phyloP scores from a whole-genome alignment of 768 basidiomycete genomes.

The Lactarius sp. region DNA sequence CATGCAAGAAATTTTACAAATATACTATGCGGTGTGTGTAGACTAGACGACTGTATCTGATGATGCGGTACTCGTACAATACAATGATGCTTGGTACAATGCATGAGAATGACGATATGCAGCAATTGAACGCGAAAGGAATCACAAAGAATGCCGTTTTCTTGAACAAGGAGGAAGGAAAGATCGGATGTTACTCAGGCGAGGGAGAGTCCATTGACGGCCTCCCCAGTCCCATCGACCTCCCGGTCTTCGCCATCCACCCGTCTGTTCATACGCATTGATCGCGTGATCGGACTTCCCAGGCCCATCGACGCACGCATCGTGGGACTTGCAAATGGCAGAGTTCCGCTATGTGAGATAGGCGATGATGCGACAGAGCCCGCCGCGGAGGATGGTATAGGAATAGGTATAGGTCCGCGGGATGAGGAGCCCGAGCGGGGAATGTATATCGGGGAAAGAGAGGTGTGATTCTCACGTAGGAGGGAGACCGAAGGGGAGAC shows the following conservation, averaged over 20 bases:
- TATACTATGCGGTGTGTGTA: background rate
- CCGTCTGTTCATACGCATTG: conserved; percentile 49
- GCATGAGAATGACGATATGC: background rate
- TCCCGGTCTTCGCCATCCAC: conserved; percentile 60
- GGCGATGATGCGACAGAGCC: conserved; percentile 73
- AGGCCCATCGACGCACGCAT: conserved; percentile 65
- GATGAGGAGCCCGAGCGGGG: conserved; percentile 37
- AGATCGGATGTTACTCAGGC: conserved; percentile 20
- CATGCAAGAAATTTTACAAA: background rate
- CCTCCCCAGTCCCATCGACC: conserved; percentile 75
- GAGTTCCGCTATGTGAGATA: conserved; percentile 48
- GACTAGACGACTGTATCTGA: background rate
- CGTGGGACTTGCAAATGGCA: conserved; percentile 57
- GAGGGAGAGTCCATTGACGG: conserved; percentile 58
- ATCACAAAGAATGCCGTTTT: background rate
- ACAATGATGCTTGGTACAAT: conserved; percentile 17
- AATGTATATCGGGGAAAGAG: conserved; percentile 46
- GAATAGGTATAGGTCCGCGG: conserved; percentile 55
- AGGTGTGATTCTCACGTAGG: conserved; percentile 55
- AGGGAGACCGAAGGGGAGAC: conserved; percentile 75
- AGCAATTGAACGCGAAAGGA: background rate
- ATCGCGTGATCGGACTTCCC: conserved; percentile 71
- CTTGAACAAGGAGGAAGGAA: background rate
- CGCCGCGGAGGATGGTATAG: conserved; percentile 53
- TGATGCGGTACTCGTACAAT: conserved; percentile 5